Evolutionary conservation across 73 alveolate genomes (phyloP).

Genomic region (Tetrahymena malaccensis): DNA sequence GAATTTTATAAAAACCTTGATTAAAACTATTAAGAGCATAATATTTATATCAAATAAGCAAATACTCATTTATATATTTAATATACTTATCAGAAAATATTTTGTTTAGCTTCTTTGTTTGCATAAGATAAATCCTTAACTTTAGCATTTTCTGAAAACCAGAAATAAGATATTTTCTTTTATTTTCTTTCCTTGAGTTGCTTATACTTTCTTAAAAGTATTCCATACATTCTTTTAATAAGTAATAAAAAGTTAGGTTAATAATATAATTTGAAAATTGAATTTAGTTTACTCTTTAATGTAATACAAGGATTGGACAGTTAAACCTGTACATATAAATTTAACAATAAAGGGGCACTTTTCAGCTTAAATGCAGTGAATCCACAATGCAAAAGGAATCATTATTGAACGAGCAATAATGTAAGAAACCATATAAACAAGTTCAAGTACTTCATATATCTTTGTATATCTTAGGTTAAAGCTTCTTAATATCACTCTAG

Average conservation of each 20-base stretch:
- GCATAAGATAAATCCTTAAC: not conserved
- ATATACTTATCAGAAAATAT: not conserved
- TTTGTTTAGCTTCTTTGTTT: not conserved
- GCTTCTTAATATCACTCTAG: constrained; percentile 24
- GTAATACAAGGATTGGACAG: constrained; percentile 21
- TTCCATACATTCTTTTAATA: constrained; percentile 16
- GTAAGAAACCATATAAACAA: constrained; percentile 6
- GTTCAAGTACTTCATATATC: constrained; percentile 12
- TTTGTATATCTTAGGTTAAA: constrained; percentile 27
- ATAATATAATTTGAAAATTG: too few relatives aligned
- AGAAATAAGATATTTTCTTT: constrained; percentile 12
- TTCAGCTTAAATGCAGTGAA: constrained; percentile 15
- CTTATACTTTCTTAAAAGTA: constrained; percentile 6
- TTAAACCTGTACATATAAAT: constrained; percentile 18
- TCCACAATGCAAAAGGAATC: constrained; percentile 30
- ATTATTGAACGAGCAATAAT: not conserved
- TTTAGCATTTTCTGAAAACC: constrained; percentile 27
- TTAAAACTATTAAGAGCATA: too few relatives aligned
- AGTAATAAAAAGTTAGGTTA: not conserved
- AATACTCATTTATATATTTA: not conserved
- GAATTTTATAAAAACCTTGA: too few relatives aligned
- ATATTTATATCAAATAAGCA: not conserved
- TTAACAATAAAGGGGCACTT: constrained; percentile 30
- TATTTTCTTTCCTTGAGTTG: constrained; percentile 19
- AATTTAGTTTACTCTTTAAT: constrained; percentile 9